These are phyloP conservation scores for Melampsora larici-populina DNA, from an alignment of 1,284 basidiomycete species.

Conservation along the genomic window DNA sequence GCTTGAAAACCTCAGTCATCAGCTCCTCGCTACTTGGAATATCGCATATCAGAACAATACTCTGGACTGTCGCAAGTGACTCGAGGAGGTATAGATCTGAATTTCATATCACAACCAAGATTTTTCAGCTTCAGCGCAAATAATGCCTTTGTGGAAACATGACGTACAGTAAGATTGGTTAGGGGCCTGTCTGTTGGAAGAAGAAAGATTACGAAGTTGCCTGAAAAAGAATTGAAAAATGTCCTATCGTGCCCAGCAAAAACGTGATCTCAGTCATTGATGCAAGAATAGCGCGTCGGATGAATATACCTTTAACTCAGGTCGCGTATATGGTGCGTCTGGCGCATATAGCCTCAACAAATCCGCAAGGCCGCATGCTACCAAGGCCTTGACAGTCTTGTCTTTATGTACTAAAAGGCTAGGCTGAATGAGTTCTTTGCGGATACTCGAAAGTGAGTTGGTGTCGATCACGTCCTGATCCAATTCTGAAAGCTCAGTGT, in stretches of 20 bases:
- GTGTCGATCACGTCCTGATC: constrained; percentile 84
- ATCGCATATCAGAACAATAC: constrained; percentile 87
- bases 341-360: constrained; percentile 90
- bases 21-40: constrained; percentile 80
- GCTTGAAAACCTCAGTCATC: constrained; percentile 75
- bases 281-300: background rate
- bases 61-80: constrained; percentile 87
- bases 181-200: constrained; percentile 55
- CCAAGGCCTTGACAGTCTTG: constrained; percentile 84
- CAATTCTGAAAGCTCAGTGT: constrained; percentile 73
- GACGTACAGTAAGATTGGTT: constrained; percentile 58
- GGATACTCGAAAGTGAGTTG: constrained; percentile 65
- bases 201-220: constrained; percentile 75
- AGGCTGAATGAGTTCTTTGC: constrained; percentile 74
- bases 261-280: background rate
- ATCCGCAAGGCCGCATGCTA: constrained; percentile 91
- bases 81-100: constrained; percentile 78
- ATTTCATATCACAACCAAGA: constrained; percentile 44
- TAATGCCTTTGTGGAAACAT: constrained; percentile 62
- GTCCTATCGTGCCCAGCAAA: constrained; percentile 57
- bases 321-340: constrained; percentile 86
- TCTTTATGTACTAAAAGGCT: constrained; percentile 89
- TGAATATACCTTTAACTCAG: constrained; percentile 65
- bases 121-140: background rate
- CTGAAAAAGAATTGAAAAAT: constrained; percentile 92